Evolutionary conservation across 2,329 filamentous ascomycete species (phyloP), one percentile per base, ranked within the genome.

Genomic region (Beauveria asiatica): DNA sequence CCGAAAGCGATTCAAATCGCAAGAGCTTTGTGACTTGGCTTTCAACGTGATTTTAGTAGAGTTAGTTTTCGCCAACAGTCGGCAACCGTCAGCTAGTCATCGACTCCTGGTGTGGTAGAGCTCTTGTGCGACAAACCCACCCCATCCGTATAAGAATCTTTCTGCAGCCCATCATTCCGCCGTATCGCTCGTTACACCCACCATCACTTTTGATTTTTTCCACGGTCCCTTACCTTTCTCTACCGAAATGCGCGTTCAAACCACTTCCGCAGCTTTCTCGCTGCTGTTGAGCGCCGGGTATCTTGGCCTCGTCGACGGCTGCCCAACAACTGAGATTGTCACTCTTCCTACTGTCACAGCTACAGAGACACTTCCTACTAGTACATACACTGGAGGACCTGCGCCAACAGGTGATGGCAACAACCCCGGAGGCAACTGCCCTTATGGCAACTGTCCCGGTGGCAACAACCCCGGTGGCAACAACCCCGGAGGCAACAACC

Each of bases 101-200:
- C n/a, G 9, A n/a, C 37, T 25, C 25, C 30, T 17, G 37, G 27
- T 17, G 37, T 11, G 25, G 10, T 1, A 23, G 8, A 19, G 11
- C 50, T 46, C 10, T 9, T 11, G 13, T 27, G 33, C 9, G n/a
- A 13, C 42, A 37, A 17, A 21, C 17, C 27, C 21, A 13, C 6
- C 42, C 30, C 10, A 25, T 17, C 50, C 23, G 27, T 60, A 55
- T 59, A 59, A 59, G 57, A 59, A n/a, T 48, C 50, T 49, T 48
- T 50, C 13, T 19, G 8, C 33, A 48, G 50, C 44, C 58, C 50
- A 42, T 49, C 21, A 53, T 19, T 53, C 27, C 49, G 21, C 27
- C 30, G n/a, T 46, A 21, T 13, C 19, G 41, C 49, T 16, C 13
- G 39, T 33, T 33, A 55, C 13, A 23, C 19, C 49, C 19, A 45